These are phyloP conservation scores for Brassica hybrid DNA, from an alignment of 441 rosid genomes.

Conservation along the genomic window DNA sequence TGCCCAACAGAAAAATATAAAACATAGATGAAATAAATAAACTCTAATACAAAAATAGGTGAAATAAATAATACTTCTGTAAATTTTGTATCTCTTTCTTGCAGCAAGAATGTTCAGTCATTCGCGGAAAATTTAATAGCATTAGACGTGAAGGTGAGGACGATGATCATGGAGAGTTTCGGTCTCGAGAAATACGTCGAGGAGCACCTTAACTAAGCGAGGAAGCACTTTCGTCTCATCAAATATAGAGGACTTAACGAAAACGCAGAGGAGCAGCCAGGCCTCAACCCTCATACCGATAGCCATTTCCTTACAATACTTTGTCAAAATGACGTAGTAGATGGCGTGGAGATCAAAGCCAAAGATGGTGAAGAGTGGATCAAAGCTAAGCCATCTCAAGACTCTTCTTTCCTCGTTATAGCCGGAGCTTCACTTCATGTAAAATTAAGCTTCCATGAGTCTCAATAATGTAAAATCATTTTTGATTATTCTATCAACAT, in stretches of 20 bases:
- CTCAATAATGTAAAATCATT: too few species aligned
- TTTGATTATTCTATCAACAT: too few species aligned
- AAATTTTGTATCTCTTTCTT: background rate
- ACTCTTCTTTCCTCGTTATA: too few species aligned
- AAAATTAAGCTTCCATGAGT: too few species aligned
- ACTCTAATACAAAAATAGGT: background rate
- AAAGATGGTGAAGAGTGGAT: slow-evolving; percentile 38
- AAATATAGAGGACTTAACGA: slow-evolving; percentile 45
- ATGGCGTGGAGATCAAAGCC: slow-evolving; percentile 51
- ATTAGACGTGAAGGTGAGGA: slow-evolving; percentile 54
- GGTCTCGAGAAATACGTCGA: slow-evolving; percentile 52
- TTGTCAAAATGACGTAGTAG: slow-evolving; percentile 50
- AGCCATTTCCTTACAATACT: slow-evolving; percentile 59
- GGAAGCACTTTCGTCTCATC: slow-evolving; percentile 55
- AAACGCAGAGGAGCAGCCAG: slow-evolving; percentile 41
- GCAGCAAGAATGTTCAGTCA: slow-evolving; percentile 46
- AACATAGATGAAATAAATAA: background rate
- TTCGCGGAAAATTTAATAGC: slow-evolving; percentile 51
- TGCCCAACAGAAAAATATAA: background rate
- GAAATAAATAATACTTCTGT: background rate
- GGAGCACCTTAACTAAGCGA: slow-evolving; percentile 48
- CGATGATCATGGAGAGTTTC: slow-evolving; percentile 65
- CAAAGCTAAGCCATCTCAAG: too few species aligned
- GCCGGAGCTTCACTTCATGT: too few species aligned
- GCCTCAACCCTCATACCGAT: slow-evolving; percentile 55